Base-by-base conservation (phyloP, 371 early-diverging fungal genomes). In the Mortierella sp. region DNA sequence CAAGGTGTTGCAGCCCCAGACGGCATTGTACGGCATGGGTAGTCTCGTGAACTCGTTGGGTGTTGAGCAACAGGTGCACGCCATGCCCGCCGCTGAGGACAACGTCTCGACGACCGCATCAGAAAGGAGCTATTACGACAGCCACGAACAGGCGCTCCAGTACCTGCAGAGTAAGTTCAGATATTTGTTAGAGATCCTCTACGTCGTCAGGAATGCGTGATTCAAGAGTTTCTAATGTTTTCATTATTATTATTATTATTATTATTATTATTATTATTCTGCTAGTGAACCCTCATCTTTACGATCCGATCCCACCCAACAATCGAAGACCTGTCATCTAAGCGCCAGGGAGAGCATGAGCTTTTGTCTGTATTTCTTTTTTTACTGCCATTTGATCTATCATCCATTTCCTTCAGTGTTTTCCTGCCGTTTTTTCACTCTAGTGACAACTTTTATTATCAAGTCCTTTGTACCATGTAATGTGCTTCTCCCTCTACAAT, bases 21-120 rank as follows among this genome's bases (percentile, higher is more conserved):
- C 55, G 31, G 46, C 69, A 5, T 51, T 75, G 4, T 75, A 75
- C n/a, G 76, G 76, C 27, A 75, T 75, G 76, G 76, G 76, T 12
- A 44, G 56, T 1, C 59, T 75, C 9, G 58, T 64, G 8, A 75
- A 75, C 46, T 60, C 70, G 5, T 30, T 75, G 49, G 76, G 76
- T 6, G 56, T 75, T 23, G 76, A 75, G 34, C 69, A 59, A 27
- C 69, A 75, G 46, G 31, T 63, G 7, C 73, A 73, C 19, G 51
- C 67, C 2, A 43, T 58, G 24, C 49, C 59, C n/a, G n/a, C n/a
- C n/a, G n/a, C n/a, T 6, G 56, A 50, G 2, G 59, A 47, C 9
- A 30, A 47, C 1, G 49, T 48, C 1, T 28, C 23, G 17, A 32
- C 58, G 12, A 39, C 19, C 4, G 4, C 64, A 9, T 56, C 56